Conservation (phyloP, 164 flowering plant genomes). For the Buxus sempervirens region DNA sequence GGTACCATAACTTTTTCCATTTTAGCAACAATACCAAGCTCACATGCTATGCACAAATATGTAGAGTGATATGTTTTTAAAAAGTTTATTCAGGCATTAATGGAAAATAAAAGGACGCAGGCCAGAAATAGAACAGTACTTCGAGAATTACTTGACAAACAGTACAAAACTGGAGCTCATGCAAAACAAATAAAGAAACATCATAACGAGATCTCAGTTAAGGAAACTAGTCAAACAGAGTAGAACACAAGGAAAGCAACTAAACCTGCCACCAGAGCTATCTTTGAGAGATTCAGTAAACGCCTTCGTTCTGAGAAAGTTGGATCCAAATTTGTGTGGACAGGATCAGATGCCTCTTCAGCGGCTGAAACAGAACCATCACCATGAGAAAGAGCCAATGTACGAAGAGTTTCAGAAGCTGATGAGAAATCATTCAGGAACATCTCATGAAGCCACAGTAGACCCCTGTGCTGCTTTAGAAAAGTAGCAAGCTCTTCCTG, state of each 20-base stretch:
- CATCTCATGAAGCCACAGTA: constrained; percentile 90
- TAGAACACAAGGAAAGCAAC: constrained; percentile 1
- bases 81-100: no score
- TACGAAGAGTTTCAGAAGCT: constrained; percentile 91
- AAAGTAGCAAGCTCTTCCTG: constrained; percentile 74
- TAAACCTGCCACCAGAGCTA: constrained; percentile 77
- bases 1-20: no score
- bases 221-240: neutral
- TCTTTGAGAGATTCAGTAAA: constrained; percentile 74
- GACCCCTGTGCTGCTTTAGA: constrained; percentile 63
- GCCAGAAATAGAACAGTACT: neutral
- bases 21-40: no score
- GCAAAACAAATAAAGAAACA: neutral
- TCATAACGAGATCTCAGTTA: neutral
- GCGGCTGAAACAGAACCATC: constrained; percentile 25
- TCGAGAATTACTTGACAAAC: neutral
- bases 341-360: constrained; percentile 35
- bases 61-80: no score
- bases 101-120: neutral
- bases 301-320: constrained; percentile 64
- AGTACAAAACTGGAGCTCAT: neutral
- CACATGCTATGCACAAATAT: no score
- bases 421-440: constrained; percentile 72
- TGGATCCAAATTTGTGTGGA: constrained; percentile 14
- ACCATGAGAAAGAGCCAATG: constrained; percentile 65